Evolutionary conservation across 352 stramenopile species (phyloP).

Genomic region (Pythium phragmiticola): DNA sequence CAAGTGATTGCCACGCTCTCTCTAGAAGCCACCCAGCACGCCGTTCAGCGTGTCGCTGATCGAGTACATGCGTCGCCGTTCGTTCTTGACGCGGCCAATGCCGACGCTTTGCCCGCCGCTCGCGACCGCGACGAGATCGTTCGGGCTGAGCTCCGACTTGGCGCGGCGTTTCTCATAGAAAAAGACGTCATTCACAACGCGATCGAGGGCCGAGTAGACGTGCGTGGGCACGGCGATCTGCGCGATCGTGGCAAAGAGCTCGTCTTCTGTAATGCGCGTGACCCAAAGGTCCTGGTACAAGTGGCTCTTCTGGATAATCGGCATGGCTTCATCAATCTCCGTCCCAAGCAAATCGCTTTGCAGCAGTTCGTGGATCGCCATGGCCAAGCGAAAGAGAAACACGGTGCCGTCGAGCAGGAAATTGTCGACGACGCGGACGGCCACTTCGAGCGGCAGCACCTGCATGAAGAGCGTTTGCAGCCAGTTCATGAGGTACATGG

Average conservation of each 20-base stretch:
- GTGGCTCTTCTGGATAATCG: slow-evolving; percentile 66
- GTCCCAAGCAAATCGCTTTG: slow-evolving; percentile 43
- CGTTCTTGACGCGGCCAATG: slow-evolving; percentile 67
- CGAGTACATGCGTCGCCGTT: slow-evolving; percentile 68
- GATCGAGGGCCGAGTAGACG: slow-evolving; percentile 67
- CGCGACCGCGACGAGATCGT: slow-evolving; percentile 36
- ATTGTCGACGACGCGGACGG: slow-evolving; percentile 75
- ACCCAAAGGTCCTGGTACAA: slow-evolving; percentile 66
- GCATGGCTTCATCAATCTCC: slow-evolving; percentile 77
- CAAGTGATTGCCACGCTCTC: not conserved
- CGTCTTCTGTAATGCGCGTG: slow-evolving; percentile 55
- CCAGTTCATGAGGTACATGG: slow-evolving; percentile 90
- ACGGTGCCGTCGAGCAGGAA: slow-evolving; percentile 85
- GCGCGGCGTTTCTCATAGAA: slow-evolving; percentile 72
- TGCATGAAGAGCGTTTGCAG: slow-evolving; percentile 86
- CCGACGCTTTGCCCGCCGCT: slow-evolving; percentile 64
- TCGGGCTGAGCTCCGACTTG: slow-evolving; percentile 24
- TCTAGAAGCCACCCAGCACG: slow-evolving; percentile 63
- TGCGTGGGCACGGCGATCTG: slow-evolving; percentile 64
- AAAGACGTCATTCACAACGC: slow-evolving; percentile 82
- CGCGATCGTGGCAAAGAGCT: slow-evolving; percentile 65
- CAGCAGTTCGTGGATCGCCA: slow-evolving; percentile 81
- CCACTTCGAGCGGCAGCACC: slow-evolving; percentile 75
- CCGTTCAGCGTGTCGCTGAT: slow-evolving; percentile 78
- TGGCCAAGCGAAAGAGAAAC: slow-evolving; percentile 78